Evolutionary conservation across 208 protist species (phyloP), one percentile per base, ranked within the genome.

Genomic region (Phytomonas sp.): DNA sequence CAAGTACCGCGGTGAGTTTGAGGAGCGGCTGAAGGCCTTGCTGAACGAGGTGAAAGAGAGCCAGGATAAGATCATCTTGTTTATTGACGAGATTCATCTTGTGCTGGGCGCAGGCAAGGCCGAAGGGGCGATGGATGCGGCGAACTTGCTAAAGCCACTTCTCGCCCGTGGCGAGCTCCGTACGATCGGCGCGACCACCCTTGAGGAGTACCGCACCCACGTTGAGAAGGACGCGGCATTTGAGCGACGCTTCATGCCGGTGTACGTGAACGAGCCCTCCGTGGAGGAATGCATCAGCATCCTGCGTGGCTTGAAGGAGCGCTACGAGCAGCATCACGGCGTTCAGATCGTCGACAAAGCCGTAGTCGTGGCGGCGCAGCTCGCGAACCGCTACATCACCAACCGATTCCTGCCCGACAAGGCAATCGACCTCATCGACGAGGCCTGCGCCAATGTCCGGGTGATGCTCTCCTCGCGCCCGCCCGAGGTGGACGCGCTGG

Each of bases 31-130:
- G 33, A 99, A 99, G 88, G 93, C 89, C 0, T 96, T 99, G 26
- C 83, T 99, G 26, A 98, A 99, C 65, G 99, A 99, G 69, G 97
- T 99, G 8, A 95, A 97, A 62, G 95, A 97, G 20, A 80, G 86
- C 23, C 77, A 99, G 40, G 97, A 92, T n/a, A 86, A 92, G 63
- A 87, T 99, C 63, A 99, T 99, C 61, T 84, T 99, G 32, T 99
- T 99, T 81, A 99, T 99, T 80, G 99, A 99, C 79, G 99, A 99
- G 79, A 97, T 99, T 37, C 99, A 99, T 82, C 94, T 92, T 17
- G 83, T 99, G 4, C 81, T 99, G 15, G 99, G 98, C 40, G 98
- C 98, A 2, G 98, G 97, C 43, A 86, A 89, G n/a, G 80, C 82
- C 4, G 95, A 98, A 33, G 94, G 96, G 23, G 76, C 95, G 30